Conservation (phyloP, 768 basidiomycete genomes). For the Tephrocybe sp. region DNA sequence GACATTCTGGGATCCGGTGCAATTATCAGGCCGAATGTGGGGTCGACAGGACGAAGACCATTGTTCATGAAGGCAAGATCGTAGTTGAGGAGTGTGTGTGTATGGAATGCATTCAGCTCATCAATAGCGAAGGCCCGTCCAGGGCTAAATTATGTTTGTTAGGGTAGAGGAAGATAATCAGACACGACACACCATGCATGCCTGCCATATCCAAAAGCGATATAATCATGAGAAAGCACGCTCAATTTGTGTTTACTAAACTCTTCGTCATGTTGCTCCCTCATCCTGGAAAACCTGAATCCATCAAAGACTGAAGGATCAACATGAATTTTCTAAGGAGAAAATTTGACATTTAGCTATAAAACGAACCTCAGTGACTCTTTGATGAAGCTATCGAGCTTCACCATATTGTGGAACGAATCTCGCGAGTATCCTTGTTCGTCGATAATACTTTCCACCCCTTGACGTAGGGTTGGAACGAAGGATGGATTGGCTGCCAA, state of each 20-base stretch:
- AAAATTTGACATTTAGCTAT: too few species aligned
- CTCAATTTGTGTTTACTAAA: constrained; percentile 27
- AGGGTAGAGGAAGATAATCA: background rate
- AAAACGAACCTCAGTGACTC: constrained; percentile 36
- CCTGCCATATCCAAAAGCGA: constrained; percentile 30
- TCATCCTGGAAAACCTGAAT: constrained; percentile 33
- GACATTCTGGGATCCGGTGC: constrained; percentile 9
- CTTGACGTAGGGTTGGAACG: constrained; percentile 31
- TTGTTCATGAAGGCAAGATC: constrained; percentile 29
- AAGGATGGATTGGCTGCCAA: constrained; percentile 27
- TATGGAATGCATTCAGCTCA: constrained; percentile 37
- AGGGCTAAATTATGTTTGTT: constrained; percentile 22
- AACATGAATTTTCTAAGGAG: constrained; percentile 1
- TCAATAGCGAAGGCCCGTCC: constrained; percentile 42
- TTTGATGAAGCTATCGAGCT: constrained; percentile 43
- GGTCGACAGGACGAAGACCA: constrained; percentile 4
- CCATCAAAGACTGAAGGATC: constrained; percentile 33
- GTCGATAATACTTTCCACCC: constrained; percentile 25
- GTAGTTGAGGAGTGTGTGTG: constrained; percentile 35
- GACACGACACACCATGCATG: constrained; percentile 15
- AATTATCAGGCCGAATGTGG: background rate
- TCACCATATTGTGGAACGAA: constrained; percentile 29
- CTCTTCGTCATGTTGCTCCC: constrained; percentile 19
- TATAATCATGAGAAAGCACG: constrained; percentile 20
- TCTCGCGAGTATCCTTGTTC: constrained; percentile 8